A percentile compares a stretch with the other conserved stretches of the same genome.
Evolutionary conservation across 2,329 filamentous ascomycete genomes (phyloP).

Genomic region (Elsinoe fawcettii): DNA sequence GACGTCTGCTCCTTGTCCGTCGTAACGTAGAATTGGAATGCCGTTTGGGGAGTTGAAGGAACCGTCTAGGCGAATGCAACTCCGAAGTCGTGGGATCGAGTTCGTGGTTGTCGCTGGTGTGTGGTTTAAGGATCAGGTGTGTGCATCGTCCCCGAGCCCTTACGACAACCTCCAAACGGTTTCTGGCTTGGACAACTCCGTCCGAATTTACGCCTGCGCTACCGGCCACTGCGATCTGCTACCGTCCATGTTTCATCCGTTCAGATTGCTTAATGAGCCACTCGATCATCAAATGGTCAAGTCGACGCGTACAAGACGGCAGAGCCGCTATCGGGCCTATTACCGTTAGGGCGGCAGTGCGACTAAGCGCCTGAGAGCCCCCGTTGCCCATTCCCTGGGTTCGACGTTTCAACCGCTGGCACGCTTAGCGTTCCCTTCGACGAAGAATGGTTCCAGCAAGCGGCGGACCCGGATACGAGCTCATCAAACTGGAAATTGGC

Average conservation of each 20-base stretch:
- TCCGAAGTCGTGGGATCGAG: background rate
- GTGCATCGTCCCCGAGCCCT: background rate
- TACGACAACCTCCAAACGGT: background rate
- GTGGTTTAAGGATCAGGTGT: background rate
- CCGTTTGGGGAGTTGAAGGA: conserved; percentile 1
- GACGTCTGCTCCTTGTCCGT: background rate
- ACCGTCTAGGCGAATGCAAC: background rate
- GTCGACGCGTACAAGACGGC: background rate
- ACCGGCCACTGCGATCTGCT: background rate
- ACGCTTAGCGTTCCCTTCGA: background rate
- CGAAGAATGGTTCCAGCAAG: background rate
- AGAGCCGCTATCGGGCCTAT: conserved; percentile 10
- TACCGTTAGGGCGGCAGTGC: background rate
- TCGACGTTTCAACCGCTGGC: conserved; percentile 1
- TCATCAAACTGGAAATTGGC: background rate
- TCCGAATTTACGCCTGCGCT: background rate
- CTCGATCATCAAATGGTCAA: background rate
- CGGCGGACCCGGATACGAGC: conserved; percentile 1
- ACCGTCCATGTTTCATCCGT: background rate
- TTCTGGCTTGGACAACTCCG: background rate
- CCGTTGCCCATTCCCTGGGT: background rate
- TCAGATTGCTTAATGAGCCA: background rate
- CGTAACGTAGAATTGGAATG: conserved; percentile 3
- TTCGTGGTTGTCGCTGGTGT: conserved; percentile 4
- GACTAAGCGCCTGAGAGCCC: background rate